Percentiles rank a stretch among this genome's conserved stretches.
These are phyloP conservation scores for Alternaria gaisen DNA, from an alignment of 2,329 filamentous ascomycete genomes.

Conservation along the genomic window DNA sequence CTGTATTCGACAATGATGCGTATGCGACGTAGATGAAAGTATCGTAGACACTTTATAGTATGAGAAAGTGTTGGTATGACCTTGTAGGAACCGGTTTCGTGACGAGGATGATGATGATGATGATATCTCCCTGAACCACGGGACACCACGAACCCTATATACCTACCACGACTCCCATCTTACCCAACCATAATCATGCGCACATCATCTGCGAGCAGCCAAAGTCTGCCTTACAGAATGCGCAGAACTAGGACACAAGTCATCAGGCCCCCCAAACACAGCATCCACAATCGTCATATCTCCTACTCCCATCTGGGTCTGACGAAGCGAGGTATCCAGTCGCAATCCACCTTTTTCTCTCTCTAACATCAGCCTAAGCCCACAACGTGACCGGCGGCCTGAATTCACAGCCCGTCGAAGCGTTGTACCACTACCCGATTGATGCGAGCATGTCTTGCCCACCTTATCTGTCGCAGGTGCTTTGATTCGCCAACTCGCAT, in stretches of 20 bases:
- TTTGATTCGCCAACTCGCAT: background rate
- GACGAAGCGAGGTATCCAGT: background rate
- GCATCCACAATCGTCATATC: background rate
- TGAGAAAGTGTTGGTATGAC: background rate
- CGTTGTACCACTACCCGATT: background rate
- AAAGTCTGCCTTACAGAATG: background rate
- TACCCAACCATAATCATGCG: background rate
- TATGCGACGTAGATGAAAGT: background rate
- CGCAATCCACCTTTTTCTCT: background rate
- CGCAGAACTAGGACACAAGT: background rate
- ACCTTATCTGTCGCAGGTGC: too few relatives aligned
- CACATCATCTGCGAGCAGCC: background rate
- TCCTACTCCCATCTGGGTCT: background rate
- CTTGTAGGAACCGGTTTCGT: background rate
- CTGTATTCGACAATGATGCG: background rate
- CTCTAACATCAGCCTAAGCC: background rate
- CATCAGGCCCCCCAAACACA: background rate
- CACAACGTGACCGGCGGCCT: constrained; percentile 3
- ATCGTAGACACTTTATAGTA: background rate
- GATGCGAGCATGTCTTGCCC: too few relatives aligned
- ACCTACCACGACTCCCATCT: background rate
- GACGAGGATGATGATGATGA: background rate
- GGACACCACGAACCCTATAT: background rate
- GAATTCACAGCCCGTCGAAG: background rate
- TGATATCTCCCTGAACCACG: background rate